Evolutionary conservation across 2,329 filamentous ascomycete genomes (phyloP), one percentile per base, ranked within the genome.

Genomic region (Trichoderma breve): DNA sequence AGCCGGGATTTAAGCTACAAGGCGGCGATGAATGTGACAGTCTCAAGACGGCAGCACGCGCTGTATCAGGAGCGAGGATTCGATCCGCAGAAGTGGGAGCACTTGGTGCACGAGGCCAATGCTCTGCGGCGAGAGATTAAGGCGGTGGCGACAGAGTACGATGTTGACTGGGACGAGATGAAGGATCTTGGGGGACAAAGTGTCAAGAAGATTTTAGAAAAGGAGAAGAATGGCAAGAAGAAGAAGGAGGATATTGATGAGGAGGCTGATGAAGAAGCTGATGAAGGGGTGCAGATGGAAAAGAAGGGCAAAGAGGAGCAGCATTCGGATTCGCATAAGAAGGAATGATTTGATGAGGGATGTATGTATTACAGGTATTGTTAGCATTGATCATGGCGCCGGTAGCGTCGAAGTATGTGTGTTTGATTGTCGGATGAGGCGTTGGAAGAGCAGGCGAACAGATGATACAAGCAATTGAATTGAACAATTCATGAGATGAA

Each of bases 1-100:
- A 97, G 95, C 82, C 89, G 93, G 24, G 94, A 97, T 81, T 90
- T 97, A 12, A 93, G 90, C 74, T 97, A 97, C 84, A 91, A 92
- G 75, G 91, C 91, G 3, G 94, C 95, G 32, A 90, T 97, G 83
- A 95, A 97, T 79, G 87, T 97, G 69, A 97, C 95, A 7, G 92
- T 97, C 47, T 93, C 89, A 47, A 87, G 90, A 43, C 88, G 94
- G 6, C 94, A 97, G 81, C 87, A 88, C 70, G 89, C 90, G 67
- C 84, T 97, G 12, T 97, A 98, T 79, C 86, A 92, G 75, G 84
- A 86, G 57, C 89, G 90, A 12, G 93, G 93, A 0, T 93, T 98
- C 75, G 91, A 97, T 77, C 80, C 93, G 26, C 84, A 86, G 43
- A 88, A 88, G 73, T 98, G 95, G 95, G 93, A 97, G 77, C 84